A percentile compares a stretch with the other conserved stretches of the same genome.
Conservation (phyloP, 768 basidiomycete genomes). For the Auricularia auricula-judae region DNA sequence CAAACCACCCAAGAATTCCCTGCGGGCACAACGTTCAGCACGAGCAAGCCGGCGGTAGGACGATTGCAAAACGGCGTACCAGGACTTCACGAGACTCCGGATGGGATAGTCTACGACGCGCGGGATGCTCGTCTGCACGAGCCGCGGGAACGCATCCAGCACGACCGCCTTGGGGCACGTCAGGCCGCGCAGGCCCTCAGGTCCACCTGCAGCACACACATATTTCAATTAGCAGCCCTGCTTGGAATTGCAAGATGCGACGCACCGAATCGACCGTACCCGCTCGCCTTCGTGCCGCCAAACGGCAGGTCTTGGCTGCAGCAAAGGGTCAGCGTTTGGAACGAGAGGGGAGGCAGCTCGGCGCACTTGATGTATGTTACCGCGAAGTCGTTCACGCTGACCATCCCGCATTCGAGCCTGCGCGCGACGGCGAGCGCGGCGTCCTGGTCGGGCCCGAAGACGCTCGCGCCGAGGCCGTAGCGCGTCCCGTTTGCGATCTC, state of each 20-base stretch:
- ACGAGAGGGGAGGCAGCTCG: slow-evolving; percentile 1
- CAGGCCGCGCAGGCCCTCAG: slow-evolving; percentile 82
- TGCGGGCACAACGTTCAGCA: slow-evolving; percentile 12
- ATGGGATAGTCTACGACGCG: slow-evolving; percentile 78
- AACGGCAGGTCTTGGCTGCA: slow-evolving; percentile 85
- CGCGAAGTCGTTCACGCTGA: slow-evolving; percentile 90
- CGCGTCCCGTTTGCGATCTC: slow-evolving; percentile 78
- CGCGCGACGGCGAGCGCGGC: slow-evolving; percentile 73
- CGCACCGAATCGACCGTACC: slow-evolving; percentile 87
- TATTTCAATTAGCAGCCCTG: slow-evolving; percentile 2
- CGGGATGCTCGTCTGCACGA: slow-evolving; percentile 80
- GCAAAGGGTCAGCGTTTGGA: slow-evolving; percentile 1
- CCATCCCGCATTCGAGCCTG: slow-evolving; percentile 88
- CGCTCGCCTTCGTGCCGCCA: slow-evolving; percentile 83
- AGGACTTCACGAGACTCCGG: slow-evolving; percentile 58
- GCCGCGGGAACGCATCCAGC: slow-evolving; percentile 73
- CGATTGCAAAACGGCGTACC: slow-evolving; percentile 35
- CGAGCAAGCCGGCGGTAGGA: slow-evolving; percentile 1
- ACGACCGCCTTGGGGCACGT: slow-evolving; percentile 85
- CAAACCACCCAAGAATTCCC: slow-evolving; percentile 42
- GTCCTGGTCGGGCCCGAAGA: slow-evolving; percentile 80
- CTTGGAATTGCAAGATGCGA: neutral
- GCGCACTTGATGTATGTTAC: slow-evolving; percentile 64
- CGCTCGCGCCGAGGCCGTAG: slow-evolving; percentile 88
- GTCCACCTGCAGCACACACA: slow-evolving; percentile 48